A percentile compares a stretch with the other conserved stretches of the same genome.
Conservation (phyloP, 2,329 filamentous ascomycete genomes). For the Pestalotiopsis sp. region DNA sequence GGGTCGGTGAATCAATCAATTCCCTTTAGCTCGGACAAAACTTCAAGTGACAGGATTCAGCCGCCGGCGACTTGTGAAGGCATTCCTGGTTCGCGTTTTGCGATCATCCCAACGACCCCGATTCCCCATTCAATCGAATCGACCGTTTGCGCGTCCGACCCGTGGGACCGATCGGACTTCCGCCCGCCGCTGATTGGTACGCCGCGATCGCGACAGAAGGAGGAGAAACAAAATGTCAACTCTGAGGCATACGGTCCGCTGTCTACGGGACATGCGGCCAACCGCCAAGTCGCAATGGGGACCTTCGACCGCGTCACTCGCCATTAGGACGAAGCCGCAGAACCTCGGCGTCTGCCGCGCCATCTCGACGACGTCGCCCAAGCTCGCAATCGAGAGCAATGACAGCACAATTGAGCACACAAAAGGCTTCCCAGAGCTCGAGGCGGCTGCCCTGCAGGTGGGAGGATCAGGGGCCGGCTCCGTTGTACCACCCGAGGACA, state of each 20-base stretch:
- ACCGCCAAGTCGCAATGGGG: constrained; percentile 22
- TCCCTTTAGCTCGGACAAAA: constrained; percentile 4
- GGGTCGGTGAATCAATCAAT: constrained; percentile 5
- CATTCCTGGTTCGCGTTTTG: neutral
- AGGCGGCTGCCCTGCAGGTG: neutral
- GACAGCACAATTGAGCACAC: neutral
- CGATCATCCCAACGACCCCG: neutral
- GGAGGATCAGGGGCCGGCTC: neutral
- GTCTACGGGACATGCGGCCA: constrained; percentile 27
- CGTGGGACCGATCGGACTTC: neutral
- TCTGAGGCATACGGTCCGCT: constrained; percentile 29
- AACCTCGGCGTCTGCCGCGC: neutral
- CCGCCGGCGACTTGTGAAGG: neutral
- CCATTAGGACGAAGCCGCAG: constrained; percentile 11
- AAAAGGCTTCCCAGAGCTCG: neutral
- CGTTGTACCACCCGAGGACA: neutral
- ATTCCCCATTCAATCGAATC: neutral
- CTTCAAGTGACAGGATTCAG: neutral
- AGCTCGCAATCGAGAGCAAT: constrained; percentile 7
- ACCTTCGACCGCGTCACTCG: constrained; percentile 3
- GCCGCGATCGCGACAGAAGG: neutral
- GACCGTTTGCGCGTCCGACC: neutral
- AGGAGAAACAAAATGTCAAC: constrained; percentile 24
- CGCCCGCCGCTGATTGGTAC: constrained; percentile 9
- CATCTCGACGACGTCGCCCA: constrained; percentile 14